A percentile compares a stretch with the other conserved stretches of the same genome.
phyloP scores from a whole-genome alignment of 768 basidiomycete species.

The Russula virescens region DNA sequence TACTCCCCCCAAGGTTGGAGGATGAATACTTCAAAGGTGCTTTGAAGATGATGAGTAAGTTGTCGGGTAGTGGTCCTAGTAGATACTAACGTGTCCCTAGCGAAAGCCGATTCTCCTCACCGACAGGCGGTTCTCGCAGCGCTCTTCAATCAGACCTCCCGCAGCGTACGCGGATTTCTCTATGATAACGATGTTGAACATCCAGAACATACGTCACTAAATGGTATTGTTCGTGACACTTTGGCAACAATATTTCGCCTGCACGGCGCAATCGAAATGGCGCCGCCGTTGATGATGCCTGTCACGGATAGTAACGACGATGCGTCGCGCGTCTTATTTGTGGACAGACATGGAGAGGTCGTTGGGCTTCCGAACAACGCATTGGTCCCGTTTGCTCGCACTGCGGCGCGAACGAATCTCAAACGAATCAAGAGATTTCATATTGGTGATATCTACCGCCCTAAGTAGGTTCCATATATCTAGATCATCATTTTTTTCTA shows the following conservation, averaged over 20 bases:
- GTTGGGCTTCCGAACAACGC: slow-evolving; percentile 69
- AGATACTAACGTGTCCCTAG: slow-evolving; percentile 32
- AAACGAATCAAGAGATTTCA: slow-evolving; percentile 81
- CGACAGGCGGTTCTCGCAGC: slow-evolving; percentile 72
- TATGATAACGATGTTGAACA: slow-evolving; percentile 69
- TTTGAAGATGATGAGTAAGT: slow-evolving; percentile 65
- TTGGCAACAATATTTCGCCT: slow-evolving; percentile 74
- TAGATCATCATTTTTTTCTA: neutral
- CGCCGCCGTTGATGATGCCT: slow-evolving; percentile 80
- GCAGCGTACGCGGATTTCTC: slow-evolving; percentile 57
- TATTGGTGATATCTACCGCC: slow-evolving; percentile 64
- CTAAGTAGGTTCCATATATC: slow-evolving; percentile 43
- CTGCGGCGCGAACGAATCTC: slow-evolving; percentile 62
- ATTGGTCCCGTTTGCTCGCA: slow-evolving; percentile 71
- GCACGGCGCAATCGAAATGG: slow-evolving; percentile 86
- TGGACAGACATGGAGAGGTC: slow-evolving; percentile 77
- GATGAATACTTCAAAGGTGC: slow-evolving; percentile 85
- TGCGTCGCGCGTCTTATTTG: slow-evolving; percentile 59
- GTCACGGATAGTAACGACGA: slow-evolving; percentile 57
- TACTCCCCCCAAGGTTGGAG: slow-evolving; percentile 72
- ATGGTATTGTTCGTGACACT: slow-evolving; percentile 70
- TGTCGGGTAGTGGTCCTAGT: neutral
- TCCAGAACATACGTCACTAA: slow-evolving; percentile 65
- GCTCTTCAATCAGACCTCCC: slow-evolving; percentile 68
- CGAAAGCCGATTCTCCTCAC: slow-evolving; percentile 76